Evolutionary conservation across 1,284 basidiomycete genomes (phyloP), one percentile per base, ranked within the genome.

Genomic region (Coniferiporia sulphurascens): DNA sequence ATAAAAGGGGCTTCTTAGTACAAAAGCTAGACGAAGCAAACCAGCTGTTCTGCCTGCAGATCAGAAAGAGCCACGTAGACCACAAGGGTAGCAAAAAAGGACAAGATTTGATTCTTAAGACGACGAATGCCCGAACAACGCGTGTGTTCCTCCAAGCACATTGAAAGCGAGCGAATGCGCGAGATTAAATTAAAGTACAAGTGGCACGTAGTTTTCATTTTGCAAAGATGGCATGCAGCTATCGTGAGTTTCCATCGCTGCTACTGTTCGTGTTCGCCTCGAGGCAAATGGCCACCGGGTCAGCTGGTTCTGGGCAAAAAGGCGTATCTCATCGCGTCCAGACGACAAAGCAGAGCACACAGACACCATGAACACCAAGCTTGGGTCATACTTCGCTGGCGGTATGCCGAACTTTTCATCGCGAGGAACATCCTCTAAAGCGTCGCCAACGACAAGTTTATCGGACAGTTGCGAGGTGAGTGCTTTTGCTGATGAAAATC

Each of bases 391-490:
- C 17, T 21, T 46, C 44, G 8, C 44, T 21, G 44, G 44, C 8
- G 19, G n/a, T 46, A 46, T n/a, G n/a, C n/a, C 41, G 7, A 43
- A n/a, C 41, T 3, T n/a, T 13, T 43, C 41, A 56, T 55, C 36
- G 58, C 27, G 50, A 9, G 8, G 8, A 4, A 52, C 51, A 35
- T 52, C 51, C 34, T 43, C 51, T 9, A 52, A 41, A 12, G 19
- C 15, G 43, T 45, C 34, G 21, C 49, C 46, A 51, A 17, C 27
- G 27, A 45, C 48, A 9, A 48, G 17, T 19, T 48, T 19, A 12
- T 27, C 17, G 41, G 74, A 78, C 67, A 64, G 80, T 58, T 81
- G 78, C 64, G 78, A 80, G 69, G 78, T 78, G 63, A 63, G 71
- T 35, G 27, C 13, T 45, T 27, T 35, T 22, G 10, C 15, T 19